Evolutionary conservation across 805 yeast species (phyloP), one percentile per base, ranked within the genome.

Genomic region (Sporopachydermia quercuum): DNA sequence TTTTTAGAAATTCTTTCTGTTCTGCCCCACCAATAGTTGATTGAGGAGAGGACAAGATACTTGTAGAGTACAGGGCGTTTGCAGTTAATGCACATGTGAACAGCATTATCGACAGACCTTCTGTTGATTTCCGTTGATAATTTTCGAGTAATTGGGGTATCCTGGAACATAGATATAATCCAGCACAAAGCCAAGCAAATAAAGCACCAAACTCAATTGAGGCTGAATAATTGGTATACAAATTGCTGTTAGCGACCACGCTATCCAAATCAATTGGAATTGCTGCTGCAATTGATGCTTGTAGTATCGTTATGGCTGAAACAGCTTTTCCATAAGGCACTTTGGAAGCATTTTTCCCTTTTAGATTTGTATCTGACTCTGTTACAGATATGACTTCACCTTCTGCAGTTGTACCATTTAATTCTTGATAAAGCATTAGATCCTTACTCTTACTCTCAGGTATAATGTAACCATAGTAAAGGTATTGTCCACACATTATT

Each of bases 141-240:
- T 80, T 79, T 51, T 76, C 78, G 48, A 67, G 57, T 39, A 80
- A 53, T 50, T 80, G 91, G 1, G 91, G 91, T 30, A 78, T 57
- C 46, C 91, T 63, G 1, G 86, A 76, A 11, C 71, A 60, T 35
- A 78, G 68, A 49, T 80, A 80, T n/a, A 76, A 71, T 1, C 56
- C 46, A 0, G 86, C 78, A 44, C 85, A 78, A 2, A 62, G 43
- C 86, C 87, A 80, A 0, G 89, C 81, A 34, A 76, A 47, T 1
- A 54, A 15, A 1, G 47, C 40, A 0, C 76, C 70, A 15, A 60
- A 34, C 3, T 37, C 33, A 14, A 39, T 37, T 16, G 42, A 8
- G 13, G 36, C 35, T 4, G 17, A 14, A 3, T 23, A 16, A 5
- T 33, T 19, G 11, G 38, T 35, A 3, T 37, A 15, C 5, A 53